phyloP scores from a whole-genome alignment of 2,329 filamentous ascomycete genomes.

The Curvularia sp. region DNA sequence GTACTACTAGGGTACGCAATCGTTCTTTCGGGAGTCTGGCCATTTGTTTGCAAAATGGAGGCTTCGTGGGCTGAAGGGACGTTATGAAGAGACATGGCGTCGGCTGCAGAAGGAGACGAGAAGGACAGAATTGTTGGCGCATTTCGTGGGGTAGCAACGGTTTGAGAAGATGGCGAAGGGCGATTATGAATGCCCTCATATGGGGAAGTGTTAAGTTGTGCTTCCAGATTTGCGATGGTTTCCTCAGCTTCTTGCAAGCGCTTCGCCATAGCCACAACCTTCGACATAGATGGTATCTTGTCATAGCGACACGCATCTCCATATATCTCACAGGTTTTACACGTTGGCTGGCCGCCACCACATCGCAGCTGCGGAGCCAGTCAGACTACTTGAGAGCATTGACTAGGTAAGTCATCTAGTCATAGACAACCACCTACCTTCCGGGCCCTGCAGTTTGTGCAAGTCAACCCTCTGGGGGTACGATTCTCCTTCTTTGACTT shows the following conservation, averaged over 20 bases:
- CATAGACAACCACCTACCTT: conserved; percentile 5
- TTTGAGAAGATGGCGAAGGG: background rate
- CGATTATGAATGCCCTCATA: background rate
- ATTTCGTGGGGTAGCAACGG: background rate
- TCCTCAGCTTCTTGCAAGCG: conserved; percentile 24
- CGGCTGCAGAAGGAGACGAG: background rate
- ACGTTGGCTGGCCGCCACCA: conserved; percentile 39
- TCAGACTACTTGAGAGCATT: background rate
- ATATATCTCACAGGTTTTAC: conserved; percentile 45
- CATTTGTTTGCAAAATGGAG: background rate
- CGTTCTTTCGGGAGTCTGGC: background rate
- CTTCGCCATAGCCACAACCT: conserved; percentile 40
- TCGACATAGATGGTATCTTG: conserved; percentile 43
- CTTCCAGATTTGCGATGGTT: conserved; percentile 3
- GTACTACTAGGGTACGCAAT: background rate
- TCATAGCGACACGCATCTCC: conserved; percentile 44
- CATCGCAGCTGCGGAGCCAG: conserved; percentile 28
- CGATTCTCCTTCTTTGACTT: conserved; percentile 1
- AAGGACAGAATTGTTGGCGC: background rate
- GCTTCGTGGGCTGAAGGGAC: background rate
- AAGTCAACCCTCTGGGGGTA: conserved; percentile 10
- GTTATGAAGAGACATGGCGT: background rate
- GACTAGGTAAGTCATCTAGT: background rate
- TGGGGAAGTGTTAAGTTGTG: background rate
- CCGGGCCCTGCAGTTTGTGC: conserved; percentile 12